Percentiles rank a stretch among this genome's conserved stretches.
Evolutionary conservation across 2,329 filamentous ascomycete species (phyloP).

Genomic region (Fusarium caatingaense): DNA sequence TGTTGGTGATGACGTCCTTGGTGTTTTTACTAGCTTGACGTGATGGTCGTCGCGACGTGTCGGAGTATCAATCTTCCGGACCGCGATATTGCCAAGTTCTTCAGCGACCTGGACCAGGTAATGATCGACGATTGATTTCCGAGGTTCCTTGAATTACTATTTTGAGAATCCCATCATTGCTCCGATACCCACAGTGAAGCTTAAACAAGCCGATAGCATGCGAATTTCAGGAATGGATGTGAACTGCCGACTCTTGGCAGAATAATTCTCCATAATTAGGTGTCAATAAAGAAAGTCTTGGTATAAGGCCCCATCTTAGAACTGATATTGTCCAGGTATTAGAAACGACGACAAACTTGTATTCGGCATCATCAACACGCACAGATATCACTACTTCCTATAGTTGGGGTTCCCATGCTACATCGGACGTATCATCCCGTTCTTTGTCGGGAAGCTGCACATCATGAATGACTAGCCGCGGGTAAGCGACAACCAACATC

Average conservation of each 20-base stretch:
- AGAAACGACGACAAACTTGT: not conserved
- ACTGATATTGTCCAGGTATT: not conserved
- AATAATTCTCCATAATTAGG: not conserved
- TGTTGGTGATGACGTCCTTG: not conserved
- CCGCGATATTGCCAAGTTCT: not conserved
- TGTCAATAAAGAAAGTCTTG: not conserved
- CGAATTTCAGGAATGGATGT: not conserved
- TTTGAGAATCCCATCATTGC: not conserved
- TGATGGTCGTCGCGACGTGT: not conserved
- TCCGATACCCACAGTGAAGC: not conserved
- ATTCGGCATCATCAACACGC: not conserved
- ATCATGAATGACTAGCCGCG: not conserved
- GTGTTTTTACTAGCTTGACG: not conserved
- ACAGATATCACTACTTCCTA: not conserved
- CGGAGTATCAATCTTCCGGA: constrained; percentile 1
- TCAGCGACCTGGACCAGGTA: not conserved
- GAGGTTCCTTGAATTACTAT: not conserved
- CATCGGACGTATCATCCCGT: not conserved
- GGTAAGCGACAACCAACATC: not conserved
- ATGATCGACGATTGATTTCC: not conserved
- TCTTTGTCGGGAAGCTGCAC: not conserved
- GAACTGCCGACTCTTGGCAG: not conserved
- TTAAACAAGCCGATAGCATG: not conserved
- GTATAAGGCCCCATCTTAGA: too few relatives aligned
- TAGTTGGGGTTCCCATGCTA: not conserved